phyloP scores from a whole-genome alignment of 2,329 filamentous ascomycete genomes.

The Aspergillus floridensis region DNA sequence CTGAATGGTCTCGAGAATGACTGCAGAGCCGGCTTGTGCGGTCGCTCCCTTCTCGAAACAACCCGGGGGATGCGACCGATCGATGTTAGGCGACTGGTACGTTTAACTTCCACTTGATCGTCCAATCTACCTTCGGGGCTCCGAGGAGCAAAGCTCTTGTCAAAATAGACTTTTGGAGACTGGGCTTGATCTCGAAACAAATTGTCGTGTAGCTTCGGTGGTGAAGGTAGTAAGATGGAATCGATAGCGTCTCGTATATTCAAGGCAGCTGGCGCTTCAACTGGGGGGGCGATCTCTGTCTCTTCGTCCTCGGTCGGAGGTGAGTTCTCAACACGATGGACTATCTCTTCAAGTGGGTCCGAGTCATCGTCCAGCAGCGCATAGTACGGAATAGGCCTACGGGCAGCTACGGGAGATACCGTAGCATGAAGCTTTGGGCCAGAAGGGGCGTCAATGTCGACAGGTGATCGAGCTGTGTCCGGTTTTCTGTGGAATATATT shows the following conservation, averaged over 20 bases:
- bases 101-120: constrained; percentile 27
- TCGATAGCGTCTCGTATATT: constrained; percentile 34
- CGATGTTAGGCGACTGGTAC: constrained; percentile 68
- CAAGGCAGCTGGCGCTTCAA: constrained; percentile 28
- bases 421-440: constrained; percentile 40
- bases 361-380: constrained; percentile 53
- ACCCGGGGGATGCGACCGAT: constrained; percentile 85
- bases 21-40: constrained; percentile 66
- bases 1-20: constrained; percentile 86
- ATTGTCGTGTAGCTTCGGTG: constrained; percentile 37
- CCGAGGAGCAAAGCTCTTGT: constrained; percentile 23
- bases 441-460: constrained; percentile 17
- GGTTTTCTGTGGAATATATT: constrained; percentile 57
- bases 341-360: constrained; percentile 40
- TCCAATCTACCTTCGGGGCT: constrained; percentile 14
- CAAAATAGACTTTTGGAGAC: constrained; percentile 40
- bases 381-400: constrained; percentile 56
- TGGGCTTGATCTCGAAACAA: constrained; percentile 28
- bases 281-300: constrained; percentile 12
- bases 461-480: constrained; percentile 24
- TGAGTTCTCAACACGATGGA: constrained; percentile 39
- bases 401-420: constrained; percentile 36
- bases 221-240: constrained; percentile 44
- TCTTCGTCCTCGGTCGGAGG: constrained; percentile 39
- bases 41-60: constrained; percentile 61